Conservation (phyloP, 768 basidiomycete species). For the Amanita subjunquillea region DNA sequence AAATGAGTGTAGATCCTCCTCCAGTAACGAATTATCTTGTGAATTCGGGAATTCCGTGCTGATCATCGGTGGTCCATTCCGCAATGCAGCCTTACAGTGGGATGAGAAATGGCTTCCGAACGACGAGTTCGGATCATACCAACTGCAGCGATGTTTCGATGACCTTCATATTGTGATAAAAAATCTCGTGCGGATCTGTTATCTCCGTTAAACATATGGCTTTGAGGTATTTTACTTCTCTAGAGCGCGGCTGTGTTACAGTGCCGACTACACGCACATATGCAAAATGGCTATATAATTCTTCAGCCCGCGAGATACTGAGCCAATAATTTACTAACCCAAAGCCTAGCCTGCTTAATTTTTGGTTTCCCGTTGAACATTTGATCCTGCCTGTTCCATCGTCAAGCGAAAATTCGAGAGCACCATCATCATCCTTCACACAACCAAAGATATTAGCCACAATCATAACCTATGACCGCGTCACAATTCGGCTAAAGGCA, state of each 20-base stretch:
- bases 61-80: not conserved
- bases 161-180: conserved; percentile 16
- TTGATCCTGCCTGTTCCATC: conserved; percentile 22
- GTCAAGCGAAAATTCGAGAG: conserved; percentile 11
- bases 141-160: conserved; percentile 14
- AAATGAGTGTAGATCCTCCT: not conserved
- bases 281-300: conserved; percentile 6
- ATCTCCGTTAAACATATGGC: conserved; percentile 11
- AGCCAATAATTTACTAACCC: conserved; percentile 8
- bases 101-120: not conserved
- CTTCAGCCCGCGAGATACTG: not conserved
- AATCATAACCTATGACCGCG: not conserved
- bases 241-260: conserved; percentile 10
- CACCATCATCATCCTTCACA: not conserved
- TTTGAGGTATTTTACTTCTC: conserved; percentile 12
- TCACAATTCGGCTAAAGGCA: not conserved
- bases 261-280: conserved; percentile 15
- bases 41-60: not conserved
- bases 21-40: not conserved
- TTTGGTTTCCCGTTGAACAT: not conserved
- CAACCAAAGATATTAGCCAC: conserved; percentile 2
- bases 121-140: conserved; percentile 5
- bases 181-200: conserved; percentile 16
- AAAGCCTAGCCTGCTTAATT: conserved; percentile 1
- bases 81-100: not conserved